phyloP scores from a whole-genome alignment of 78 protist species.

The Dictyostelium citrinum region DNA sequence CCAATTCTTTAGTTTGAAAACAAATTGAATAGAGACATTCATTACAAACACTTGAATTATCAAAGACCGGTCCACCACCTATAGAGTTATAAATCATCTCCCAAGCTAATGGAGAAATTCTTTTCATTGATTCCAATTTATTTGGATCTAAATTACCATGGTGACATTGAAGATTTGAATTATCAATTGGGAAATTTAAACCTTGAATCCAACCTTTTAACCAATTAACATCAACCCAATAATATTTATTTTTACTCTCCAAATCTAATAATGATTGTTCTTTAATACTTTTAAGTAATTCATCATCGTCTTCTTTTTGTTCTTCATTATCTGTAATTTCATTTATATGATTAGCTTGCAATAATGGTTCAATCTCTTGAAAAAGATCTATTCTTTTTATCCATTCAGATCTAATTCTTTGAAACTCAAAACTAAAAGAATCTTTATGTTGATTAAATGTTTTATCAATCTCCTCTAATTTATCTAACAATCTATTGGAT shows the following conservation, averaged over 20 bases:
- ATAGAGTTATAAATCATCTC: not conserved
- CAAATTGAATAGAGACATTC: conserved; percentile 17
- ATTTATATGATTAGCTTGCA: not conserved
- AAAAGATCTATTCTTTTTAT: not conserved
- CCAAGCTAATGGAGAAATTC: conserved; percentile 6
- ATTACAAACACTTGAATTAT: not conserved
- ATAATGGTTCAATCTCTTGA: not conserved
- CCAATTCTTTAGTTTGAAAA: not conserved
- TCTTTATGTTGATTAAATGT: not conserved
- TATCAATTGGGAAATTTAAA: conserved; percentile 23
- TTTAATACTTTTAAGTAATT: not conserved
- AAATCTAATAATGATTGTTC: not conserved
- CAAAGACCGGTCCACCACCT: conserved; percentile 1
- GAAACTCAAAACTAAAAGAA: not conserved
- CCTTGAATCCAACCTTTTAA: conserved; percentile 32
- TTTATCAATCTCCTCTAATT: not conserved
- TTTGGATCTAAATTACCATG: conserved; percentile 22
- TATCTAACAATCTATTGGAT: not conserved
- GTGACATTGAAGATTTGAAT: not conserved
- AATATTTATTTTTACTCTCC: not conserved
- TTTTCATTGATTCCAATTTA: conserved; percentile 18
- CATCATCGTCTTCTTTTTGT: not conserved
- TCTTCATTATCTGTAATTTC: not conserved
- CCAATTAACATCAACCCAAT: conserved; percentile 46
- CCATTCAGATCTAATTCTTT: not conserved